Base-by-base conservation (phyloP, 257 asterid genomes). In the Jacaranda copaia region DNA sequence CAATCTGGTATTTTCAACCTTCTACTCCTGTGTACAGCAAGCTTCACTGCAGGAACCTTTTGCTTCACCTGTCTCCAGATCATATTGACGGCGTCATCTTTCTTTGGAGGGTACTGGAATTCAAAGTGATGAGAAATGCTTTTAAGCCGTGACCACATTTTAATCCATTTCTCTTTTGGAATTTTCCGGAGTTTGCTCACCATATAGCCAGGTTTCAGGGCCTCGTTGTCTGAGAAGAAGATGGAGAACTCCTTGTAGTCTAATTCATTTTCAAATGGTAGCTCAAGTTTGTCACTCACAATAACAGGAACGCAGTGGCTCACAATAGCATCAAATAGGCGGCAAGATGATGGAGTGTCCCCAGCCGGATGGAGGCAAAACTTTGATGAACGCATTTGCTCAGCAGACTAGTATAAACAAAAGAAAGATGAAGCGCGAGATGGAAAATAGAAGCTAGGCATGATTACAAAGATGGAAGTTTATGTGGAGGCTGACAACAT, bases 291-390 rank as follows among this genome's bases (percentile, higher is more conserved):
- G 85, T 95, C 93, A 32, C 99, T 95, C 75, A 95, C 93, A 61
- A 95, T 89, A 6, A 95, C 96, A 16, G 99, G 99, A 68, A 95
- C 86, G 53, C 99, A 95, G 84, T 95, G 98, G 86, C 95, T 95
- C 51, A 93, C 97, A 15, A 95, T 90, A 32, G 98, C 93, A 82
- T 95, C 99, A 59, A 95, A 95, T 53, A 95, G 92, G 51, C 98
- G 99, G 73, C 99, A 95, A 36, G 99, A 95, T 69, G 99, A 95
- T 45, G 99, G 99, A 6, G 98, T 95, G 85, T 95, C 99, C 0
- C 99, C 99, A 1, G 98, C 99, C 9, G 98, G 97, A 68, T 95
- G 82, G 53, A 95, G 87, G 74, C 99, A 95, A 72, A 93, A 95
- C 85, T 95, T 95, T 20, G 99, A 93, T 8, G 86, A 81, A 5